A percentile compares a stretch with the other conserved stretches of the same genome.
phyloP scores from a whole-genome alignment of 805 yeast genomes.

The Lipomyces japonicus region DNA sequence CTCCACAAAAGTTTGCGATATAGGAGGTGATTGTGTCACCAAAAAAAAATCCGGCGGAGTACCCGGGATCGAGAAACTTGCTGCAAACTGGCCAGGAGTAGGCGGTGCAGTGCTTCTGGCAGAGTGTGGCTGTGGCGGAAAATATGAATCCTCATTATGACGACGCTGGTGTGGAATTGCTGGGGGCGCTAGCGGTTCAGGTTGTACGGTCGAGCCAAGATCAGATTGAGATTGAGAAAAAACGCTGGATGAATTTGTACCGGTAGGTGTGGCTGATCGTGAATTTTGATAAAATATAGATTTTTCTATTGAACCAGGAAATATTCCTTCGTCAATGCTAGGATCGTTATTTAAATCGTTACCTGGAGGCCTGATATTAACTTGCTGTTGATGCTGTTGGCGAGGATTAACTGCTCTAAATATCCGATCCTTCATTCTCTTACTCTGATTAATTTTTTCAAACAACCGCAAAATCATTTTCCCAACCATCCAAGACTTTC shows the following conservation, averaged over 20 bases:
- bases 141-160: neutral
- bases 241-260: no score
- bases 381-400: no score
- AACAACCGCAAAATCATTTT: slow-evolving; percentile 51
- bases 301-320: no score
- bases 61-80: slow-evolving; percentile 24
- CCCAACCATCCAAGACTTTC: slow-evolving; percentile 54
- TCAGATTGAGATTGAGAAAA: neutral
- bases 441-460: slow-evolving; percentile 38
- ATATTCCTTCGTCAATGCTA: no score
- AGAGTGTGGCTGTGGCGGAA: neutral
- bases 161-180: no score
- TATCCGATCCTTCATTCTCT: slow-evolving; percentile 28
- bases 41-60: slow-evolving; percentile 36
- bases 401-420: slow-evolving; percentile 20
- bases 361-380: no score
- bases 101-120: slow-evolving; percentile 11
- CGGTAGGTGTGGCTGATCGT: no score
- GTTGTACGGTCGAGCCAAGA: neutral
- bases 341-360: no score
- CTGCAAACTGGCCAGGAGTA: slow-evolving; percentile 12
- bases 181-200: neutral
- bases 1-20: slow-evolving; percentile 41
- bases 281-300: no score
- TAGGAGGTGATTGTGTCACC: slow-evolving; percentile 35